Evolutionary conservation across 108 stramenopile genomes (phyloP), one percentile per base, ranked within the genome.

Genomic region (Cyclostephanos tholiformis): DNA sequence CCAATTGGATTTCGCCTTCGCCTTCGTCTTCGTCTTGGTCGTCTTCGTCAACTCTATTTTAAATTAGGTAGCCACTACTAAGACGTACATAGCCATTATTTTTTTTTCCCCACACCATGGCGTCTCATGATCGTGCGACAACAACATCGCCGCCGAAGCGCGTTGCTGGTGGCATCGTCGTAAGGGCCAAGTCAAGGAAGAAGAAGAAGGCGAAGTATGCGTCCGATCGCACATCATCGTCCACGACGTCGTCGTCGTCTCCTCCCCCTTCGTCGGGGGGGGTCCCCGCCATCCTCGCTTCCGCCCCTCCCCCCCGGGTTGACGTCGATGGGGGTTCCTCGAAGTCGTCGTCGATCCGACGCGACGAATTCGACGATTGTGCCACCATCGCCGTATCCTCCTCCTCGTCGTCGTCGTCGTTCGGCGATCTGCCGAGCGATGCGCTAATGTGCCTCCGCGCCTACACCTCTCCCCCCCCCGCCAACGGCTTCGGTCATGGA

Each of bases 401-500:
- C n/a, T n/a, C n/a, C n/a, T 2, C 32, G 32, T 32, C 32, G 32
- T 32, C 32, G 3, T 32, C 32, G 29, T 32, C 46, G 23, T 49
- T 17, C 9, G 38, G 65, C 52, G 67, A 55, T 32, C 20, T 72
- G 1, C 71, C 71, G 14, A 69, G 50, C 56, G 79, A 80, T 46
- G 71, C 63, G 5, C 58, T 69, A 6, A 25, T 80, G 56, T 74
- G 79, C 30, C 69, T 80, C 13, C 79, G 70, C 62, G 49, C 71
- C 1, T 70, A 70, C 50, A 80, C 79, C 7, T 64, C 50, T 14
- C 59, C 72, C 13, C 36, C 30, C 10, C 30, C 44, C 44, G 44
- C 44, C 4, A 32, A 4, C 4, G 32, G 32, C 4, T 2, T 3
- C 1, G 41, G 41, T 12, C 11, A 14, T 12, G 44, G 44, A 3